Conservation (phyloP, 805 yeast species). For the Metschnikowia lunata region DNA sequence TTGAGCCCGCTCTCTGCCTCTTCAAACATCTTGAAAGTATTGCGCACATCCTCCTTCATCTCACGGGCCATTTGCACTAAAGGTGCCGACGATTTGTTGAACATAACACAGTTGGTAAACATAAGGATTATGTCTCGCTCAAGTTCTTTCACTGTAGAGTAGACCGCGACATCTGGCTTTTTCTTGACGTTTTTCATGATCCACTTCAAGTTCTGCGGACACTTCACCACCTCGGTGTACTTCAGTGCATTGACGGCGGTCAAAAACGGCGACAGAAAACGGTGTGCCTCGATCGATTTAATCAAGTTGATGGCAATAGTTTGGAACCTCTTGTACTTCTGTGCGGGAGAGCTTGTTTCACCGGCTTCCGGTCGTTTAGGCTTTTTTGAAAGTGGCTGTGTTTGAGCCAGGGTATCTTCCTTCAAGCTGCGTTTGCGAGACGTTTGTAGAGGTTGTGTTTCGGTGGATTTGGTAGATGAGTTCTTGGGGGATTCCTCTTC, state of each 20-base stretch:
- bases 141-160: slow-evolving; percentile 55
- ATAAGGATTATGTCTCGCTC: slow-evolving; percentile 68
- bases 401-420: background rate
- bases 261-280: slow-evolving; percentile 69
- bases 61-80: slow-evolving; percentile 58
- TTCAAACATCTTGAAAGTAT: slow-evolving; percentile 52
- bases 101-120: slow-evolving; percentile 85
- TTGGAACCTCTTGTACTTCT: slow-evolving; percentile 49
- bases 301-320: slow-evolving; percentile 57
- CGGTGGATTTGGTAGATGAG: no score
- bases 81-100: slow-evolving; percentile 62
- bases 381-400: background rate
- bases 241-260: slow-evolving; percentile 73
- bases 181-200: slow-evolving; percentile 52
- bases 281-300: slow-evolving; percentile 61
- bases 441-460: no score
- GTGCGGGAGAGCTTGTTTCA: slow-evolving; percentile 1
- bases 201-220: slow-evolving; percentile 66
- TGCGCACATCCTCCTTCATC: slow-evolving; percentile 66
- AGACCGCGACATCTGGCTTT: slow-evolving; percentile 32
- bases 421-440: no score
- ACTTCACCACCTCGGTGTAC: slow-evolving; percentile 55
- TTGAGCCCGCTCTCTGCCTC: slow-evolving; percentile 39
- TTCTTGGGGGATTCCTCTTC: background rate
- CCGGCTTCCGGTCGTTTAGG: no score